These are phyloP conservation scores for Aristolochia californica DNA, from an alignment of 164 flowering plant species.

Conservation along the genomic window DNA sequence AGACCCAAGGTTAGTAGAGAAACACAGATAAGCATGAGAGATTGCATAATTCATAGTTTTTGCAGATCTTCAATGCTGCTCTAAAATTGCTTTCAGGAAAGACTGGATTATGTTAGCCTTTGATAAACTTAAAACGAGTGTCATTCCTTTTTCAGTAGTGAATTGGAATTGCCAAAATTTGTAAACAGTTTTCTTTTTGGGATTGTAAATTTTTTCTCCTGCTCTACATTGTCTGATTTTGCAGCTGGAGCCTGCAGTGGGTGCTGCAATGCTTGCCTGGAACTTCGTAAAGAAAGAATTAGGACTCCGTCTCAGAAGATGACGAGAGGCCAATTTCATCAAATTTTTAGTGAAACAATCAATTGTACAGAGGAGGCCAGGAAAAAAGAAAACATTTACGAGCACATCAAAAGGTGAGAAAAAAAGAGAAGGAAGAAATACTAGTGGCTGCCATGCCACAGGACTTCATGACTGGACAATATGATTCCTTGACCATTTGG, in stretches of 20 bases:
- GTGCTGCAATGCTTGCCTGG: conserved; percentile 90
- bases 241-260: conserved; percentile 95
- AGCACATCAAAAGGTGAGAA: background rate
- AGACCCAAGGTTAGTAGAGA: conserved; percentile 71
- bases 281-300: conserved; percentile 43
- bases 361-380: conserved; percentile 23
- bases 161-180: too few species aligned
- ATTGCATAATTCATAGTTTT: background rate
- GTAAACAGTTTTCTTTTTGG: too few species aligned
- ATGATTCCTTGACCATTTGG: background rate
- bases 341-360: background rate
- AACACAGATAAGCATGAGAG: background rate
- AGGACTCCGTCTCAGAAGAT: conserved; percentile 13
- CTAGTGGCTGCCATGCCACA: background rate
- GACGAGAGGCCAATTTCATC: conserved; percentile 1
- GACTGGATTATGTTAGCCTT: too few species aligned
- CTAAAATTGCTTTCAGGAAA: too few species aligned
- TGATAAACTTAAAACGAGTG: too few species aligned
- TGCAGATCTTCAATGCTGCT: too few species aligned
- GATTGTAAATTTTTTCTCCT: too few species aligned
- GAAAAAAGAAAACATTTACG: background rate
- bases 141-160: too few species aligned
- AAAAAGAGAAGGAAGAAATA: background rate
- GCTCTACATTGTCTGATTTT: background rate
- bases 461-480: too few species aligned